Conservation (phyloP, 2,329 filamentous ascomycete species). For the Clonostachys sp. region DNA sequence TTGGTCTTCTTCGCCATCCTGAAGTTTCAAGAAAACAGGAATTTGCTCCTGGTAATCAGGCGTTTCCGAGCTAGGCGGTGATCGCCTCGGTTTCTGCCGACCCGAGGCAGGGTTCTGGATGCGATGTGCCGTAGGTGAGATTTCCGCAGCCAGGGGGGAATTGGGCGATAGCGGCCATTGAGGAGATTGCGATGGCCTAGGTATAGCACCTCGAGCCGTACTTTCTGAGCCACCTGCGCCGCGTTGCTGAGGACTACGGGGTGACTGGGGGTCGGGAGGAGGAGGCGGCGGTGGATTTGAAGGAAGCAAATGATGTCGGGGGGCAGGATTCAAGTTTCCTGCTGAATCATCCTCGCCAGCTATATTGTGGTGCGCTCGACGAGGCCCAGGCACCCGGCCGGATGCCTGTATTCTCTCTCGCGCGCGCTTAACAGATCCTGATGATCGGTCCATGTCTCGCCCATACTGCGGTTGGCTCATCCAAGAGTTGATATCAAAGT, state of each 20-base stretch:
- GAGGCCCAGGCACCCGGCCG: not conserved
- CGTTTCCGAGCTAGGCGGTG: conserved; percentile 54
- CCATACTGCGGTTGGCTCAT: conserved; percentile 55
- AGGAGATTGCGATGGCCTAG: conserved; percentile 44
- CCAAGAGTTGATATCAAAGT: not conserved
- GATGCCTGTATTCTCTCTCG: conserved; percentile 38
- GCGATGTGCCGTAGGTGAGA: no score
- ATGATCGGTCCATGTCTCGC: conserved; percentile 42
- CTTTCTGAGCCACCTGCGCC: conserved; percentile 10
- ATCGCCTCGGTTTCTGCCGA: conserved; percentile 54
- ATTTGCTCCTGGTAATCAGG: conserved; percentile 51
- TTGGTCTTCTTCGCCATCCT: conserved; percentile 23
- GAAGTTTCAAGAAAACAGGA: conserved; percentile 36
- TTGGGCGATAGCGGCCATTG: conserved; percentile 48
- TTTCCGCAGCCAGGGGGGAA: conserved; percentile 16
- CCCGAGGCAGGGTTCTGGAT: conserved; percentile 39
- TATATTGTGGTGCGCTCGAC: not conserved
- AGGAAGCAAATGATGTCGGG: conserved; percentile 2
- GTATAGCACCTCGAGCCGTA: conserved; percentile 37
- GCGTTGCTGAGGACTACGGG: conserved; percentile 4
- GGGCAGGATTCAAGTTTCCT: conserved; percentile 5
- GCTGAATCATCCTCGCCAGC: not conserved
- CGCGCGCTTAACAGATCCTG: conserved; percentile 48
- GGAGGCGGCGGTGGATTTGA: conserved; percentile 1
- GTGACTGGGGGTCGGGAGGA: not conserved